Base-by-base conservation (phyloP, 345 rosid species). In the Eucalyptus paniculata region DNA sequence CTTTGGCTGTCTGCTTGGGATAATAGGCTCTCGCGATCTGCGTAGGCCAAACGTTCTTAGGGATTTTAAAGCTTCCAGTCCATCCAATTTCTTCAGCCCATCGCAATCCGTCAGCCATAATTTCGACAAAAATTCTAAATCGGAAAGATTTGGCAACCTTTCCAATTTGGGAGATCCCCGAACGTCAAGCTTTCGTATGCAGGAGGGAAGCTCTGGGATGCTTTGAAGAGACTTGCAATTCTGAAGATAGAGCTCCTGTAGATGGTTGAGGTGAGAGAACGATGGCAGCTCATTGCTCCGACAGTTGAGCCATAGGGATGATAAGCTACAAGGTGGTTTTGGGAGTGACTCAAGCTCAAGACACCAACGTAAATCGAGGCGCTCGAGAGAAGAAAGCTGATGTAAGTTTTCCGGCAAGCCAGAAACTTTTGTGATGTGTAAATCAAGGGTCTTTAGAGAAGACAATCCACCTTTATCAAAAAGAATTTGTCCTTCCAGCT, bases 321-420 rank as follows among this genome's bases (percentile, higher is more conserved):
- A 11, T 58, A 58, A 58, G 65, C n/a, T 58, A 26, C 0, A 12
- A 11, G n/a, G n/a, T 10, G n/a, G 15, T 26, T 58, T 58, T 58
- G n/a, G 65, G 65, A 58, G 15, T 26, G 65, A 58, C 6, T 10
- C 1, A 26, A 58, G 65, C 7, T 9, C 12, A 0, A 0, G 0
- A 56, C 3, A 56, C 0, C 0, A 23, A 0, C n/a, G 0, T 56
- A 26, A 26, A 24, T 26, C 0, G n/a, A 58, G 65, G n/a, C 0
- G 4, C 0, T 58, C 15, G 3, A 58, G 65, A 11, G 65, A 58
- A 58, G 2, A 2, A 58, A 58, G 7, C 7, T 58, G 14, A 19
- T 26, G 1, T 24, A 58, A 24, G 14, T 58, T 58, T 58, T 26
- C 13, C 14, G n/a, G 15, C 65, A 58, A 58, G 7, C n/a, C 3